phyloP scores from a whole-genome alignment of 208 protist genomes.

The Leishmania guyanensis region DNA sequence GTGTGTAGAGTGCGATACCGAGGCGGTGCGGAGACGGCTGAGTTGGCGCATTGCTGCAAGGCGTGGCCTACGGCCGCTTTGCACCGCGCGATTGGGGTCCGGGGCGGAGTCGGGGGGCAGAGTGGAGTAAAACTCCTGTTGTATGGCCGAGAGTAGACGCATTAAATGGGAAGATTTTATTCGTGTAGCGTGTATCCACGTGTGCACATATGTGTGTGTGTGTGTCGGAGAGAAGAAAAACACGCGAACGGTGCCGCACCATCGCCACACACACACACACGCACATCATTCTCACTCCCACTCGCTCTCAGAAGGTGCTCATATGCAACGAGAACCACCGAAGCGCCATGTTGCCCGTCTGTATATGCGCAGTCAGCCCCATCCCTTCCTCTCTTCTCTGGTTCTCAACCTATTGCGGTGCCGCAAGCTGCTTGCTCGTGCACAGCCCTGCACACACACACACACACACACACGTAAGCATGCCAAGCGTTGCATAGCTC shows the following conservation, averaged over 20 bases:
- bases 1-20: no score
- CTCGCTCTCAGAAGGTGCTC: not conserved
- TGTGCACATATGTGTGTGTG: not conserved
- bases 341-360: not conserved
- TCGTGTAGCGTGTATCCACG: not conserved
- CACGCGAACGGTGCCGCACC: not conserved
- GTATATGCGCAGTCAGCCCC: not conserved
- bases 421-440: not conserved
- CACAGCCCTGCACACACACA: not conserved
- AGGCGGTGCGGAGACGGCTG: no score
- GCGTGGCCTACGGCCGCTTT: no score
- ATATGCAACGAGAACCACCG: not conserved
- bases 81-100: no score
- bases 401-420: not conserved
- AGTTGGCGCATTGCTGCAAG: no score
- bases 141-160: not conserved
- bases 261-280: not conserved
- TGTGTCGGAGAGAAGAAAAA: not conserved
- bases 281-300: not conserved
- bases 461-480: not conserved
- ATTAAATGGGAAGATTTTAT: not conserved
- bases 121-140: no score
- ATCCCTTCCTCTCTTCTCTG: not conserved
- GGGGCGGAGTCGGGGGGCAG: no score
- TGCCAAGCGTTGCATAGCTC: not conserved